A percentile compares a stretch with the other conserved stretches of the same genome.
These are phyloP conservation scores for Alternaria solani DNA, from an alignment of 2,329 filamentous ascomycete species.

Conservation along the genomic window DNA sequence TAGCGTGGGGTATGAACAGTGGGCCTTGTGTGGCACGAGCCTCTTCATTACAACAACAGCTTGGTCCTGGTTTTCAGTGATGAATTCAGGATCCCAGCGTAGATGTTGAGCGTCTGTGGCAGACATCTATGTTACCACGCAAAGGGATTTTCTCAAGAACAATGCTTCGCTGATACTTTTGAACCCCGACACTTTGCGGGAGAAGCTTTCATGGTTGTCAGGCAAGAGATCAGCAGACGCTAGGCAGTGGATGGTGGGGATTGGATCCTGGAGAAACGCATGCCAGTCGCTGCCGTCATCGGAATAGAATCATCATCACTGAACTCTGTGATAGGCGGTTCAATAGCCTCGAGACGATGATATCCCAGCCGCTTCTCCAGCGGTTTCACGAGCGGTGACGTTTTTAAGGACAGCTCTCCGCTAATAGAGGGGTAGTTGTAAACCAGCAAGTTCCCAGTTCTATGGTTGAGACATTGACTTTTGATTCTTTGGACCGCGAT, in stretches of 20 bases:
- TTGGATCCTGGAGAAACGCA: not conserved
- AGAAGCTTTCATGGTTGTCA: not conserved
- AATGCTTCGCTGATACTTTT: not conserved
- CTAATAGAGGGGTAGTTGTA: not conserved
- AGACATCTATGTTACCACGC: not conserved
- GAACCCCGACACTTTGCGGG: not conserved
- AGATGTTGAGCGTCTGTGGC: not conserved
- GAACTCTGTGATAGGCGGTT: constrained; percentile 2
- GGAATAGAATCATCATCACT: not conserved
- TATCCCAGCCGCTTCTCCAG: constrained; percentile 12
- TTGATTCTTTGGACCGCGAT: not conserved
- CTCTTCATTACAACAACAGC: not conserved
- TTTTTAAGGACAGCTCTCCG: constrained; percentile 3
- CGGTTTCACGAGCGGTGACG: constrained; percentile 2
- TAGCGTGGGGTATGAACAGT: not conserved
- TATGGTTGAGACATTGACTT: not conserved
- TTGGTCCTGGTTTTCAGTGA: not conserved
- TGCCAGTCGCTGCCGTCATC: constrained; percentile 1
- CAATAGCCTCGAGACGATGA: constrained; percentile 26
- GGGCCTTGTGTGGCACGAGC: not conserved
- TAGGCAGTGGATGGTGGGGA: constrained; percentile 24
- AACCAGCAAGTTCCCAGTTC: constrained; percentile 4
- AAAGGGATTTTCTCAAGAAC: not conserved
- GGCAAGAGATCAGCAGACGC: constrained; percentile 22
- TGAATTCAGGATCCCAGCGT: accelerated